Evolutionary conservation across 129 eudicot genomes (phyloP).

Genomic region (Saussurea involucrata): DNA sequence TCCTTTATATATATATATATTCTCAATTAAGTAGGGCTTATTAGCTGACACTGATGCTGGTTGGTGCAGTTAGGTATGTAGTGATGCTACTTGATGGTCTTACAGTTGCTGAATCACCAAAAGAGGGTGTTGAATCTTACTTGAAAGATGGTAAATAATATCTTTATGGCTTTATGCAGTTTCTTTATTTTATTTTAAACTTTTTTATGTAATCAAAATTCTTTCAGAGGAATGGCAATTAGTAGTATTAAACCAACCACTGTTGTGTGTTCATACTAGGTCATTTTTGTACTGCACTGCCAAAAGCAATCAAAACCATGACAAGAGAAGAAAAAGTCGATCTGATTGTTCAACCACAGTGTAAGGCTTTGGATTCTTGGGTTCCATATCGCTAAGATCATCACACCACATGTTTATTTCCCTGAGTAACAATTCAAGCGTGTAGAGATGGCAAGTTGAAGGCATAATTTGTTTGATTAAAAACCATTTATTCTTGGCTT

Average conservation of each 20-base stretch:
- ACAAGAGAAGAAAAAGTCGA: constrained; percentile 57
- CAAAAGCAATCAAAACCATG: constrained; percentile 76
- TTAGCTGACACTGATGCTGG: background rate
- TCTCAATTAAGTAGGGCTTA: background rate
- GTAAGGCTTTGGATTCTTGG: constrained; percentile 28
- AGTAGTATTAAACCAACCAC: background rate
- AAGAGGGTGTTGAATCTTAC: constrained; percentile 59
- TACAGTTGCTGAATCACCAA: constrained; percentile 46
- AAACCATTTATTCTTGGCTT: no score
- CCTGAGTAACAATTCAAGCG: background rate
- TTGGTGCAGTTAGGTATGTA: constrained; percentile 51
- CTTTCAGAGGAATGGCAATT: background rate
- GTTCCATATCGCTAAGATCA: background rate
- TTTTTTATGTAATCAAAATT: background rate
- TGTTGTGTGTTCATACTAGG: constrained; percentile 31
- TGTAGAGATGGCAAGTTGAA: background rate
- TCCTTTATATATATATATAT: background rate
- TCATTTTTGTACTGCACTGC: constrained; percentile 58
- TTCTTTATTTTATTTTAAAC: constrained; percentile 1
- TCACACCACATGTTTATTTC: background rate
- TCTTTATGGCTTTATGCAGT: background rate
- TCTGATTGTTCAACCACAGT: constrained; percentile 59
- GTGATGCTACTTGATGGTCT: constrained; percentile 48
- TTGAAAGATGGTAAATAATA: constrained; percentile 54
- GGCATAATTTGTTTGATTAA: no score